A percentile compares a stretch with the other conserved stretches of the same genome.
These are phyloP conservation scores for Rhizopus arrhizus DNA, from an alignment of 371 early-diverging fungal species.

Conservation along the genomic window DNA sequence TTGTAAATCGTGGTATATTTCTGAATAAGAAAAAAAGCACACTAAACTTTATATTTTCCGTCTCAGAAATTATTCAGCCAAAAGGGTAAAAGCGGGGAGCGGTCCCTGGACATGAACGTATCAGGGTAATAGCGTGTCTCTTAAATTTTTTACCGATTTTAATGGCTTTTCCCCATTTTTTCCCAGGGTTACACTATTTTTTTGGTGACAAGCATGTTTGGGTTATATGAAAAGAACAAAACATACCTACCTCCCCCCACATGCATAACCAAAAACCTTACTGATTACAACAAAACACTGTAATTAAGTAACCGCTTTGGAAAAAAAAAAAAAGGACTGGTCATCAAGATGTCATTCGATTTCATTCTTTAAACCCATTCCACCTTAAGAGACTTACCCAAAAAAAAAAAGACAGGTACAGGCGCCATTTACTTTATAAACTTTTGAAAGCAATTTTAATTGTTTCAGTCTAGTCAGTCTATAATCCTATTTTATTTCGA, in stretches of 20 bases:
- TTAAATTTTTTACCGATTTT: neutral
- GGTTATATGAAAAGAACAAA: constrained; percentile 88
- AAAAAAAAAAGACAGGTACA: too few relatives aligned
- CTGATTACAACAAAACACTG: too few relatives aligned
- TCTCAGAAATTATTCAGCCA: constrained; percentile 96
- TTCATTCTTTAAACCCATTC: too few relatives aligned
- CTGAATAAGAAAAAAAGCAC: neutral
- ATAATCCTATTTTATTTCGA: too few relatives aligned
- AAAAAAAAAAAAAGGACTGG: too few relatives aligned
- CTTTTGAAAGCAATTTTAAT: too few relatives aligned
- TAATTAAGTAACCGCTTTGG: too few relatives aligned
- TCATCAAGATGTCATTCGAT: too few relatives aligned
- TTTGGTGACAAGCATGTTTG: constrained; percentile 85
- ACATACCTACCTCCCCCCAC: constrained; percentile 58
- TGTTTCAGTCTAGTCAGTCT: too few relatives aligned
- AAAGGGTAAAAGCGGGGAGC: constrained; percentile 93
- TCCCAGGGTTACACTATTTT: constrained; percentile 71
- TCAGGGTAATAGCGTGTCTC: constrained; percentile 65
- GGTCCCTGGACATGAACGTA: constrained; percentile 93
- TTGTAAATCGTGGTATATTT: neutral
- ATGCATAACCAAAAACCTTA: neutral
- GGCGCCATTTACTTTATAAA: too few relatives aligned
- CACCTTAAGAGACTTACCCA: too few relatives aligned
- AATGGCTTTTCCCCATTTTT: constrained; percentile 5
- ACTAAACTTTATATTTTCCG: constrained; percentile 57